A percentile compares a stretch with the other conserved stretches of the same genome.
These are phyloP conservation scores for Stropharia rugosoannulata DNA, from an alignment of 768 basidiomycete genomes.

Conservation along the genomic window DNA sequence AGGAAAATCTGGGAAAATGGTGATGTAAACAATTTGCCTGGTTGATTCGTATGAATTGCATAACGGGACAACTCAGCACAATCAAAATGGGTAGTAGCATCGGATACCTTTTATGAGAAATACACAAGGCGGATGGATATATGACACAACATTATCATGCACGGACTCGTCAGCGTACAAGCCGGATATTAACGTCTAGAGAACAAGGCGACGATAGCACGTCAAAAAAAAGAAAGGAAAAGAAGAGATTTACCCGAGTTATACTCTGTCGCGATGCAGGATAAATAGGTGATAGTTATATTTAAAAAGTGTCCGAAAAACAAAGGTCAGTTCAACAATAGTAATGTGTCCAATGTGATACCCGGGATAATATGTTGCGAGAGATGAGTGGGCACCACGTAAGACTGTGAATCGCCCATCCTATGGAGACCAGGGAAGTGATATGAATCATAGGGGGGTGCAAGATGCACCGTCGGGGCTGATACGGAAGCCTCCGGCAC, in stretches of 20 bases:
- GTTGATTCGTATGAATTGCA: too few species aligned
- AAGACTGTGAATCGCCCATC: background rate
- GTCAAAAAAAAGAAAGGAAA: background rate
- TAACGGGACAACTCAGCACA: too few species aligned
- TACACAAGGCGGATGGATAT: too few species aligned
- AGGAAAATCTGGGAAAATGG: background rate
- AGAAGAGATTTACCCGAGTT: too few species aligned
- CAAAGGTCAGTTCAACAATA: background rate
- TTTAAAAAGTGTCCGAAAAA: background rate
- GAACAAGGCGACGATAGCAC: background rate
- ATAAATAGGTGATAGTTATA: background rate
- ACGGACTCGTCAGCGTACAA: too few species aligned
- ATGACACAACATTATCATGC: too few species aligned
- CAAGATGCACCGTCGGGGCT: conserved; percentile 43
- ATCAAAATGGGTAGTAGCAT: too few species aligned
- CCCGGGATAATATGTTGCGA: background rate
- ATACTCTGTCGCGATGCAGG: background rate
- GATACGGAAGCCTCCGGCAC: conserved; percentile 46
- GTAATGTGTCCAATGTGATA: background rate
- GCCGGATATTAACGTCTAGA: too few species aligned
- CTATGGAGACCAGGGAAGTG: background rate
- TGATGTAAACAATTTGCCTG: too few species aligned
- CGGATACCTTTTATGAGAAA: too few species aligned
- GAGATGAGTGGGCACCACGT: background rate
- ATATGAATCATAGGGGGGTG: conserved; percentile 17